These are phyloP conservation scores for Astragalus membranaceus DNA, from an alignment of 306 rosid species.

Conservation along the genomic window DNA sequence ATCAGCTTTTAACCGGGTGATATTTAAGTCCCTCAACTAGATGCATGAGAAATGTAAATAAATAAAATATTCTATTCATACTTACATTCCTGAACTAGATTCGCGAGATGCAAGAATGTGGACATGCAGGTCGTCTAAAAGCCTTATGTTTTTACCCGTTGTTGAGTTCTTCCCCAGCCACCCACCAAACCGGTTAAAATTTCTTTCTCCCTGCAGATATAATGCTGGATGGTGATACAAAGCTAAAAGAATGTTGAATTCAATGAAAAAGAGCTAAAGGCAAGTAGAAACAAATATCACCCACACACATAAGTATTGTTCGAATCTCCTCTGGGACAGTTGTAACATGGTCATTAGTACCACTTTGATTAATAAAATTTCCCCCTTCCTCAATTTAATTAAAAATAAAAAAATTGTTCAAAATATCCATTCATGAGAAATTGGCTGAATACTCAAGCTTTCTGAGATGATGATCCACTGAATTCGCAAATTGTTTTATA, in stretches of 20 bases:
- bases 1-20: constrained; percentile 2
- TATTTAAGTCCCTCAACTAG: not conserved
- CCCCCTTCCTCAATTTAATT: no score
- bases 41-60: constrained; percentile 2
- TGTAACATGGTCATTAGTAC: no score
- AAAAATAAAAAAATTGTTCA: no score
- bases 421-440: not conserved
- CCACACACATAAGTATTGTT: not conserved
- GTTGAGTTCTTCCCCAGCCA: constrained; percentile 98
- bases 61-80: constrained; percentile 12
- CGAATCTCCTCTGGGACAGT: no score
- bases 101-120: constrained; percentile 90
- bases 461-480: not conserved
- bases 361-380: no score
- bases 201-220: constrained; percentile 68
- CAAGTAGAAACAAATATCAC: constrained; percentile 1
- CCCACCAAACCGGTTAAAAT: constrained; percentile 87
- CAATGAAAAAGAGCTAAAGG: not conserved
- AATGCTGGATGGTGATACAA: constrained; percentile 8
- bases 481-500: not conserved
- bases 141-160: constrained; percentile 66
- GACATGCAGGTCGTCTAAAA: constrained; percentile 84
- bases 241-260: constrained; percentile 1
- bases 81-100: constrained; percentile 80
- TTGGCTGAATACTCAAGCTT: not conserved